Evolutionary conservation across 192 early-diverging fungal genomes (phyloP).

Genomic region (Rhizophagus clarus): DNA sequence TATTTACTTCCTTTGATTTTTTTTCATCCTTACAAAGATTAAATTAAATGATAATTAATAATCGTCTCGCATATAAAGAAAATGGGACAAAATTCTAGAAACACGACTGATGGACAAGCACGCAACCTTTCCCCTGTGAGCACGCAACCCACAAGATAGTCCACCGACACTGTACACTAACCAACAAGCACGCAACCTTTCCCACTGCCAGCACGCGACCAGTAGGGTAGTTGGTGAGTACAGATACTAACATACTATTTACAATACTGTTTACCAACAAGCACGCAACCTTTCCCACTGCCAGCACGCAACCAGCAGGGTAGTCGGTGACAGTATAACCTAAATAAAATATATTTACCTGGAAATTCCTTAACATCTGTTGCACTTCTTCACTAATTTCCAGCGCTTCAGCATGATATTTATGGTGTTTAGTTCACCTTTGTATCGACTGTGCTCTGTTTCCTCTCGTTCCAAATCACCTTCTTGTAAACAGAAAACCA

Average conservation of each 20-base stretch:
- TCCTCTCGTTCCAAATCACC: slow-evolving; percentile 18
- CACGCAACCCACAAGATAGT: slow-evolving; percentile 17
- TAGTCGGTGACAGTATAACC: neutral
- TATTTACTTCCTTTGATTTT: slow-evolving; percentile 10
- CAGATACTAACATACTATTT: neutral
- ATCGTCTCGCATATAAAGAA: neutral
- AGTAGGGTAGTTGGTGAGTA: slow-evolving; percentile 13
- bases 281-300: slow-evolving; percentile 16
- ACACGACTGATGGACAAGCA: neutral
- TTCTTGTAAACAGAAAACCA: slow-evolving; percentile 17
- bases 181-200: slow-evolving; percentile 10
- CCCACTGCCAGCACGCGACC: slow-evolving; percentile 3
- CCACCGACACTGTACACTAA: neutral
- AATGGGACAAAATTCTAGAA: neutral
- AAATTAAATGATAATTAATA: neutral
- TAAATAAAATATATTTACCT: slow-evolving; percentile 19
- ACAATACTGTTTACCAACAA: slow-evolving; percentile 12
- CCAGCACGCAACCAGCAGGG: slow-evolving; percentile 10
- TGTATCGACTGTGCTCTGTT: slow-evolving; percentile 17
- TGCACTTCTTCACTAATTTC: slow-evolving; percentile 9
- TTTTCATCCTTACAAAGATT: slow-evolving; percentile 12
- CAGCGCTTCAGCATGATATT: slow-evolving; percentile 7
- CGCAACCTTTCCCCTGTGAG: slow-evolving; percentile 14
- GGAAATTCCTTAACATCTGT: slow-evolving; percentile 6
- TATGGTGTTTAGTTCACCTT: slow-evolving; percentile 19